Base-by-base conservation (phyloP, 352 stramenopile species). In the Elongisporangium prolatum region DNA sequence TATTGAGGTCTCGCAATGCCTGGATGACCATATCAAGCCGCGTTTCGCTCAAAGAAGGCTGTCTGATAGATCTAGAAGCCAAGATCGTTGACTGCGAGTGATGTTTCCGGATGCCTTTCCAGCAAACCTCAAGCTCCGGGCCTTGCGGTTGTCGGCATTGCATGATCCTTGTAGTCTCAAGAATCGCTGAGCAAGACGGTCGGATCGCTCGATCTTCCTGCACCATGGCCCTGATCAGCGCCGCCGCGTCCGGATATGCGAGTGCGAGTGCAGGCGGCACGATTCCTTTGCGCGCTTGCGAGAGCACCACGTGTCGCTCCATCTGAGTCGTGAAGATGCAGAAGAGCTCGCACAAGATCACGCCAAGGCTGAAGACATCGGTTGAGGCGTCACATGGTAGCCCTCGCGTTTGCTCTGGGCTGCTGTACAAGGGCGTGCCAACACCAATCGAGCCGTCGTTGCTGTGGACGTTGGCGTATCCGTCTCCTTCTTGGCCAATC, bases 271-370 rank as follows among this genome's bases (percentile, higher is more conserved):
- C 38, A 5, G 37, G 2, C 0, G 80, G 83, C 2, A 90, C 18
- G 14, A 68, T 52, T 0, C 80, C 77, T 16, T 75, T 72, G 11
- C 77, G 74, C 14, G 70, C 62, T 2, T 80, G 68, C 8, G 59
- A 77, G 2, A 93, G 72, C 24, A 85, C 75, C 7, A 80, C 58
- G 28, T 83, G 75, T 48, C 82, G 75, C 59, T 93, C 84, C 84
- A 93, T 93, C 53, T 92, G 83, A 1, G 84, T 91, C 28, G 74
- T 70, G 54, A 93, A 93, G 2, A 65, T 56, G 51, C 78, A 88
- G 52, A 92, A 92, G 18, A 93, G 60, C 50, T 93, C 84, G 37
- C 78, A 90, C 18, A 93, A 52, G 44, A 93, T 38, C 44, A 92
- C 65, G 0, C 84, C 84, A 22, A 93, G 74, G 60, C 80, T 92